Conservation (phyloP, 495 filamentous ascomycete species). For the Hypoxylon perforatum region DNA sequence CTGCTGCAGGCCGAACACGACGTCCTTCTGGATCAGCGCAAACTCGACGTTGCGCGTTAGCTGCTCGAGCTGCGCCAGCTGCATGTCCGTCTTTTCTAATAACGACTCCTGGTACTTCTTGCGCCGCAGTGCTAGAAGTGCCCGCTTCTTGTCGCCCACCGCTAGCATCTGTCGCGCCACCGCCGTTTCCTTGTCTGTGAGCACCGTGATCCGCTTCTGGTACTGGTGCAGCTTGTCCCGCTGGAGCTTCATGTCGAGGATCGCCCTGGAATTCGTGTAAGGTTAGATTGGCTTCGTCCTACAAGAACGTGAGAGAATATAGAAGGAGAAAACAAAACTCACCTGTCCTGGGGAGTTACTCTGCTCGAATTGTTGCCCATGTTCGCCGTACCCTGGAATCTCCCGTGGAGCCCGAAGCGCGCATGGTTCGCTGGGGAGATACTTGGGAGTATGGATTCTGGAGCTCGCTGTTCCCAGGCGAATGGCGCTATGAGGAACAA, state of each 20-base stretch:
- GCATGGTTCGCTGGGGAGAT: conserved; percentile 34
- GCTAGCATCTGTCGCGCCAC: conserved; percentile 83
- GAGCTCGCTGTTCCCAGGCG: conserved; percentile 2
- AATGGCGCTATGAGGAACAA: conserved; percentile 20
- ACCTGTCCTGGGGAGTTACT: conserved; percentile 62
- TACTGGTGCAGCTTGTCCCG: conserved; percentile 97
- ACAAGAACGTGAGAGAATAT: conserved; percentile 4
- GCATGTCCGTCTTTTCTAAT: conserved; percentile 87
- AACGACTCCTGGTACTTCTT: conserved; percentile 98
- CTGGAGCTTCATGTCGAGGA: conserved; percentile 96
- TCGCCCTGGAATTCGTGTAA: conserved; percentile 67
- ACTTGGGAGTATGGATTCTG: background rate
- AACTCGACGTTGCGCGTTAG: conserved; percentile 84
- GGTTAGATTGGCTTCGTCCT: background rate
- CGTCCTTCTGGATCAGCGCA: conserved; percentile 82
- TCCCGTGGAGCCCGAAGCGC: conserved; percentile 39
- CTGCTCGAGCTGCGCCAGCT: conserved; percentile 71
- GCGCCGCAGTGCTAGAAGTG: conserved; percentile 87
- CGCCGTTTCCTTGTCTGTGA: conserved; percentile 49
- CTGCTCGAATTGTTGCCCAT: conserved; percentile 59
- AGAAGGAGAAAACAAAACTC: background rate
- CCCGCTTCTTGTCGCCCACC: conserved; percentile 81
- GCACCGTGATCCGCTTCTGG: conserved; percentile 76
- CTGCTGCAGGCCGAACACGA: conserved; percentile 90
- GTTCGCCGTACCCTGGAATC: conserved; percentile 45